phyloP scores from a whole-genome alignment of 2,329 filamentous ascomycete genomes.

The Colletotrichum lentis region DNA sequence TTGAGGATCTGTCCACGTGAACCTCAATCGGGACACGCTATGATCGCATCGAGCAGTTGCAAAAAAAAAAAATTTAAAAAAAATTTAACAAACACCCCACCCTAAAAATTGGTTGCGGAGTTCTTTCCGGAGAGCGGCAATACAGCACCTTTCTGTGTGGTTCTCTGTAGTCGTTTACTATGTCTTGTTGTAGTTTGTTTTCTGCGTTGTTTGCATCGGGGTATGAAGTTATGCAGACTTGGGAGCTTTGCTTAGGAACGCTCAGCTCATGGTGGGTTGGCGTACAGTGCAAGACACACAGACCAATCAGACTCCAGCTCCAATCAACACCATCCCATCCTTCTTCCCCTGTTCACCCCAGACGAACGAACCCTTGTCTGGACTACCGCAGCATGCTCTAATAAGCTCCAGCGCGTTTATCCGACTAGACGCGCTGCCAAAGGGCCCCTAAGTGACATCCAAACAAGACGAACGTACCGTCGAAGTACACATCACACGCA shows the following conservation, averaged over 20 bases:
- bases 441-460: slow-evolving; percentile 26
- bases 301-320: slow-evolving; percentile 21
- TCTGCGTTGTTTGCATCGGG: background rate
- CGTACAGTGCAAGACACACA: background rate
- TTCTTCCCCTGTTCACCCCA: background rate
- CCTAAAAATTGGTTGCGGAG: background rate
- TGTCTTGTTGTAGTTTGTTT: slow-evolving; percentile 1
- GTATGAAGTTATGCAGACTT: slow-evolving; percentile 2
- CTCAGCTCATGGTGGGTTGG: no score
- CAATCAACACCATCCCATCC: slow-evolving; percentile 11
- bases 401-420: slow-evolving; percentile 34
- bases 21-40: background rate
- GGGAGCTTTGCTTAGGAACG: background rate
- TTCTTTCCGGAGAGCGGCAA: background rate
- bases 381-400: slow-evolving; percentile 7
- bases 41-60: background rate
- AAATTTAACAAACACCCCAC: no score
- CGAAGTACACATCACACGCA: slow-evolving; percentile 26
- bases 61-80: no score
- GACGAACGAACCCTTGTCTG: slow-evolving; percentile 13
- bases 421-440: slow-evolving; percentile 31
- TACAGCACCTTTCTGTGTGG: slow-evolving; percentile 16
- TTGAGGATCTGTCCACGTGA: background rate
- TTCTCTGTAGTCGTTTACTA: slow-evolving; percentile 18
- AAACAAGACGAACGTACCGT: slow-evolving; percentile 24